Evolutionary conservation across 176 grass and related monocot genomes (phyloP).

Genomic region (Guadua angustifolia): DNA sequence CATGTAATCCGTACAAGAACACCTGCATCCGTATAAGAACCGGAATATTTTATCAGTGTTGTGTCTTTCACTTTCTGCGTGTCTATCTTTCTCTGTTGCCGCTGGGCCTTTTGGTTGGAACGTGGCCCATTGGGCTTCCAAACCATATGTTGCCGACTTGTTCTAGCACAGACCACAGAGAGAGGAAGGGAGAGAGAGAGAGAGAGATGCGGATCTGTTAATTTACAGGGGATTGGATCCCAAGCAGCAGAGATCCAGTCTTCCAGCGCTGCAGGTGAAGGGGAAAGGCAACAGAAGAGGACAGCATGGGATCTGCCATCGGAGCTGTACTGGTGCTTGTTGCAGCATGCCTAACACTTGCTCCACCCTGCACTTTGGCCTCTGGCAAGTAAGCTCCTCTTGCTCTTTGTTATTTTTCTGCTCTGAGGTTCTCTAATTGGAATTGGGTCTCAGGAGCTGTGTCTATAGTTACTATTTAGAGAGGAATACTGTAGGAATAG

Average conservation of each 20-base stretch:
- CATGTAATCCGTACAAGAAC: slow-evolving; percentile 40
- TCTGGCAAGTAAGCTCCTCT: slow-evolving; percentile 39
- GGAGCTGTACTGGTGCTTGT: slow-evolving; percentile 31
- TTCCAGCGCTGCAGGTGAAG: background rate
- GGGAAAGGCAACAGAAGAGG: background rate
- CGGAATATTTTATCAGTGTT: slow-evolving; percentile 13
- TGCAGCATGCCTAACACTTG: slow-evolving; percentile 3
- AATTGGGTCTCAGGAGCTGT: background rate
- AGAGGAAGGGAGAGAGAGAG: background rate
- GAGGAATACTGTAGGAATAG: background rate
- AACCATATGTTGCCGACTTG: background rate
- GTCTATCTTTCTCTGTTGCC: background rate
- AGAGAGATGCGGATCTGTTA: slow-evolving; percentile 11
- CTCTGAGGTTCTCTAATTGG: background rate
- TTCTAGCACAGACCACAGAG: background rate
- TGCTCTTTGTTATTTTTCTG: background rate
- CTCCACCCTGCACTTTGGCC: slow-evolving; percentile 16
- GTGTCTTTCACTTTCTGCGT: background rate
- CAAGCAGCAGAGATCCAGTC: background rate
- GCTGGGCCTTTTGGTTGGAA: slow-evolving; percentile 26
- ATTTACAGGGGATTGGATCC: slow-evolving; percentile 29
- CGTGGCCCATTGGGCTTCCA: slow-evolving; percentile 43
- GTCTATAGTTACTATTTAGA: background rate
- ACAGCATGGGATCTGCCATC: slow-evolving; percentile 33
- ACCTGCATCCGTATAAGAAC: slow-evolving; percentile 14